Conservation (phyloP, 208 protist genomes). For the Paratrypanosoma confusum region DNA sequence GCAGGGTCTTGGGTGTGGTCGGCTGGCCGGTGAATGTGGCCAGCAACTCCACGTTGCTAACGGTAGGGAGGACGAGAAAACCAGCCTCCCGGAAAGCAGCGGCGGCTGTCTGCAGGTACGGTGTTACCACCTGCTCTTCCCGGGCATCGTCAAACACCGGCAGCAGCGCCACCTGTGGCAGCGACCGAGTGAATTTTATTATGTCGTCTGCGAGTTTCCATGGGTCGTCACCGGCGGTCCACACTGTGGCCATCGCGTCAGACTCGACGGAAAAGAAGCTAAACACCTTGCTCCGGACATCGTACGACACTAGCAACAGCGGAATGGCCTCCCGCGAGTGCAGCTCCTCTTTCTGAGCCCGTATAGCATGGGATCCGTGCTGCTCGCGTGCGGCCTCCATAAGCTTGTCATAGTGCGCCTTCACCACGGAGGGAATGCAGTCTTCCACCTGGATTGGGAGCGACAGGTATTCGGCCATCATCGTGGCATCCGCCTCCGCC, state of each 20-base stretch:
- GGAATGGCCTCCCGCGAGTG: constrained; percentile 10
- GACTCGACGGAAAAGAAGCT: constrained; percentile 33
- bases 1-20: constrained; percentile 18
- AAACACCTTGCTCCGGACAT: constrained; percentile 13
- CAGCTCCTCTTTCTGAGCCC: constrained; percentile 10
- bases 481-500: no score
- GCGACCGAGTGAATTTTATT: constrained; percentile 29
- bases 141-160: constrained; percentile 35
- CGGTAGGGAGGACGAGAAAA: constrained; percentile 39
- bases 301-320: constrained; percentile 32
- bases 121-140: constrained; percentile 21
- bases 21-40: no score
- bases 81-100: constrained; percentile 26
- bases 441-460: no score
- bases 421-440: no score
- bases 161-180: constrained; percentile 32
- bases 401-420: no score
- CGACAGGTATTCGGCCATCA: no score
- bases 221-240: background rate
- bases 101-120: constrained; percentile 17
- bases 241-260: constrained; percentile 18
- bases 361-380: constrained; percentile 11
- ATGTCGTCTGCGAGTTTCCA: constrained; percentile 53
- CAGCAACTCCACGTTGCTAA: constrained; percentile 54
- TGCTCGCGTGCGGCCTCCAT: constrained; percentile 11